These are phyloP conservation scores for Hylodesmum podocarpum DNA, from an alignment of 306 rosid species.

Conservation along the genomic window DNA sequence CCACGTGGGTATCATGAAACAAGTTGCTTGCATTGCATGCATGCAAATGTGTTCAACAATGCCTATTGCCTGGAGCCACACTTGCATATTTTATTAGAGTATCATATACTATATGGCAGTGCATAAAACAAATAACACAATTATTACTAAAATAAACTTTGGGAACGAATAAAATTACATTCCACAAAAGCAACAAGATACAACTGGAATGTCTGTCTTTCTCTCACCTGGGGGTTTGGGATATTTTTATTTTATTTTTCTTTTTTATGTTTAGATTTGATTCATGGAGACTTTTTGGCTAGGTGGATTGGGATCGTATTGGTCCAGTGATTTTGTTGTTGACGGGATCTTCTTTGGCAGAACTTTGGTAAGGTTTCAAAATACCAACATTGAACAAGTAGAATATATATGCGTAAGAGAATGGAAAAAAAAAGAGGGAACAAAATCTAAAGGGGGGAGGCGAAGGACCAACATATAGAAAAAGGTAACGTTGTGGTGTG, in stretches of 20 bases:
- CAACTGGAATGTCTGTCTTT: conserved; percentile 96
- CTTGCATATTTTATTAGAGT: not conserved
- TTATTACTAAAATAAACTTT: conserved; percentile 50
- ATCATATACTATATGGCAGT: not conserved
- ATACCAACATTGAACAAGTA: conserved; percentile 27
- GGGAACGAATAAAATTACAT: conserved; percentile 51
- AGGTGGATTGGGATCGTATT: conserved; percentile 51
- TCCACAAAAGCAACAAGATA: conserved; percentile 96
- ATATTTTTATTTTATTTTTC: conserved; percentile 9
- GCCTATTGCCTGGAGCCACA: conserved; percentile 10
- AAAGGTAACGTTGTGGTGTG: conserved; percentile 33
- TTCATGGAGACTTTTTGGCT: conserved; percentile 33
- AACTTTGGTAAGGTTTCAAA: conserved; percentile 44
- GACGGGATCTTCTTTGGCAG: conserved; percentile 54
- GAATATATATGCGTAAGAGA: conserved; percentile 18
- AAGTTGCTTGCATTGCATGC: conserved; percentile 75
- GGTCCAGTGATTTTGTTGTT: conserved; percentile 68
- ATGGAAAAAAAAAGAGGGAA: conserved; percentile 15
- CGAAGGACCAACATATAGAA: conserved; percentile 51
- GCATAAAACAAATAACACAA: conserved; percentile 26
- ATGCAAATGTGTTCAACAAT: conserved; percentile 42
- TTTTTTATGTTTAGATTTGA: conserved; percentile 21
- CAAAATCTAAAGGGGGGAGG: conserved; percentile 36
- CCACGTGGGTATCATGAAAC: conserved; percentile 64
- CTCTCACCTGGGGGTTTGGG: conserved; percentile 41